Base-by-base conservation (phyloP, 2,329 filamentous ascomycete genomes). In the Plectosphaerella sp. region DNA sequence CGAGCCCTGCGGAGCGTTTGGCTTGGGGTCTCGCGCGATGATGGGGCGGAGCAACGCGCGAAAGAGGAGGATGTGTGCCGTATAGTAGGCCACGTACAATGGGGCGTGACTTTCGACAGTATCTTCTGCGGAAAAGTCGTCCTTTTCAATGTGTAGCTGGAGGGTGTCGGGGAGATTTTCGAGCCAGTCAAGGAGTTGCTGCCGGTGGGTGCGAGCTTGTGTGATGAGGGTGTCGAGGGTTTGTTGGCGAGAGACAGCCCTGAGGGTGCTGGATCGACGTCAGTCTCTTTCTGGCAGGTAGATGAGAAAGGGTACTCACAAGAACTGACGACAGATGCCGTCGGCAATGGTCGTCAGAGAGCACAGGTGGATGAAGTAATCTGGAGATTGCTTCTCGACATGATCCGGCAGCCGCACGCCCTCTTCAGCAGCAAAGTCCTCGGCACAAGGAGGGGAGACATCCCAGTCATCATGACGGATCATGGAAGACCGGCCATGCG, bases 401-500 rank as follows among this genome's bases (percentile, higher is more conserved):
- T 68, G 18, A 63, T 69, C 37, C 63, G 66, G 10, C 65, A 67
- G 50, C 61, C 61, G n/a, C 20, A 61, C 58, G 14, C 62, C 58
- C 41, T 65, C 62, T 25, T 59, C 57, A 6, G 54, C 54, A 3
- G 53, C 55, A 43, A 62, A 61, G 46, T 64, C 62, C 28, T 58
- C 55, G 10, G 46, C 33, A 5, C 51, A 49, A 11, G 59, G 55
- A 28, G 54, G 53, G 25, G 49, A 65, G 3, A 81, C 72, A 25
- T 72, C 73, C 79, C 79, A 82, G 56, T 82, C 78, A 12, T 69
- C 68, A 4, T 67, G 61, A 6, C 69, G 71, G 46, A 82, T 75
- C 52, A 79, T 73, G 14, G 74, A 75, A 24, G 76, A 76, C 43
- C 79, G 71, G 7, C 79, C 79, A 59, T 78, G 74, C 10, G 78